phyloP scores from a whole-genome alignment of 2,329 filamentous ascomycete genomes.

The Sphaerostilbella broomeana region DNA sequence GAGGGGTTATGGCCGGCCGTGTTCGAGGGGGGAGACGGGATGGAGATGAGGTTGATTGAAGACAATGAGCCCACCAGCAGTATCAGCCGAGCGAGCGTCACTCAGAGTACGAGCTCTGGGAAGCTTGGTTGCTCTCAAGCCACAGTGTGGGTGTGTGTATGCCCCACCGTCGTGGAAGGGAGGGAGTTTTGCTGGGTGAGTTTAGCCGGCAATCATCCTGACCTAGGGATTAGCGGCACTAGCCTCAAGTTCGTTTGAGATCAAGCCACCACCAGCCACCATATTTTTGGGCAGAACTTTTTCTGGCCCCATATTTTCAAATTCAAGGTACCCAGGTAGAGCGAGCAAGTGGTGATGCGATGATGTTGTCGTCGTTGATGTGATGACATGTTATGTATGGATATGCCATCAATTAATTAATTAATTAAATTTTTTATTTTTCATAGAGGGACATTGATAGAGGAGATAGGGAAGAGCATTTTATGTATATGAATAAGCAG shows the following conservation, averaged over 20 bases:
- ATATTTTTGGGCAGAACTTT: not conserved
- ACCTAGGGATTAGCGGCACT: not conserved
- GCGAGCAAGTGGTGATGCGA: too few relatives aligned
- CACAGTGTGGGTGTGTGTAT: constrained; percentile 12
- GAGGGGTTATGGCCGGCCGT: constrained; percentile 6
- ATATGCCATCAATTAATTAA: too few relatives aligned
- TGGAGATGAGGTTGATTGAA: constrained; percentile 12
- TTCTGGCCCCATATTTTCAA: not conserved
- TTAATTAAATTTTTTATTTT: too few relatives aligned
- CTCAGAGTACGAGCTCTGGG: constrained; percentile 8
- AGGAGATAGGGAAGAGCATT: too few relatives aligned
- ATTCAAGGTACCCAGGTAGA: too few relatives aligned
- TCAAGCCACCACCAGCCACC: constrained; percentile 9
- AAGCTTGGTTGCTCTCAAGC: constrained; percentile 10
- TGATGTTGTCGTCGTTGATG: too few relatives aligned
- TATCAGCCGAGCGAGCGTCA: constrained; percentile 13
- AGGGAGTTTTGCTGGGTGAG: not conserved
- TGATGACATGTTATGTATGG: too few relatives aligned
- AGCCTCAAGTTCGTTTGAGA: too few relatives aligned
- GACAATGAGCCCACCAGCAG: constrained; percentile 9
- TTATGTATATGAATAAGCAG: too few relatives aligned
- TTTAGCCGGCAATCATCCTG: constrained; percentile 7
- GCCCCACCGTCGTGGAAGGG: constrained; percentile 7
- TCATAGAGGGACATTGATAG: too few relatives aligned
- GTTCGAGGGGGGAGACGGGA: constrained; percentile 5